Evolutionary conservation across 2,329 filamentous ascomycete genomes (phyloP).

Genomic region (Colletotrichum sp.): DNA sequence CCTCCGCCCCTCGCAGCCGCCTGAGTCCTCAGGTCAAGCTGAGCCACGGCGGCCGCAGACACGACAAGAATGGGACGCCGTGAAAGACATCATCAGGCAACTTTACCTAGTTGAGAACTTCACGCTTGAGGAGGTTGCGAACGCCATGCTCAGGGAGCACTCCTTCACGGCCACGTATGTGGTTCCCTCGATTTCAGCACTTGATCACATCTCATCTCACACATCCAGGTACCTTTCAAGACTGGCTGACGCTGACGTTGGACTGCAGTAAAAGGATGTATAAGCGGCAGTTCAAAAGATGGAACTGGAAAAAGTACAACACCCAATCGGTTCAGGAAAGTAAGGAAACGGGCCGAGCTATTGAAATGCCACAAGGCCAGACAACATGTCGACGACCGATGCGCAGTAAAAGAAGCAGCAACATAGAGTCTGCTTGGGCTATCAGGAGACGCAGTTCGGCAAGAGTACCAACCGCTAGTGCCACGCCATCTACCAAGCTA

Average conservation of each 20-base stretch:
- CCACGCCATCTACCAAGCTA: fast-evolving
- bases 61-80: fast-evolving
- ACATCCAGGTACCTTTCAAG: too few species aligned
- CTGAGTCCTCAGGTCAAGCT: fast-evolving
- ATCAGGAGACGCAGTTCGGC: not conserved
- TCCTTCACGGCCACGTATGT: not conserved
- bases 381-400: not conserved
- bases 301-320: not conserved
- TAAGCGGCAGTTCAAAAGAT: not conserved
- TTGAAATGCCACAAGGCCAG: not conserved
- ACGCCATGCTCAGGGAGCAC: fast-evolving
- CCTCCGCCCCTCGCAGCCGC: fast-evolving
- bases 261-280: not conserved
- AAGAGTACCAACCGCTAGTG: not conserved
- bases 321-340: not conserved
- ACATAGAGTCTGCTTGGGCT: not conserved
- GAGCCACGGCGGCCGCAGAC: not conserved
- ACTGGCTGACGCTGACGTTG: too few species aligned
- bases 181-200: too few species aligned
- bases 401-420: not conserved
- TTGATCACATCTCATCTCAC: too few species aligned
- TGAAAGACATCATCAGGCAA: fast-evolving
- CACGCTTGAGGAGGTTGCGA: not conserved
- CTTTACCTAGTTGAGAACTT: not conserved
- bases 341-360: fast-evolving